phyloP scores from a whole-genome alignment of 331 rosid genomes.

The Quercus tomentella region DNA sequence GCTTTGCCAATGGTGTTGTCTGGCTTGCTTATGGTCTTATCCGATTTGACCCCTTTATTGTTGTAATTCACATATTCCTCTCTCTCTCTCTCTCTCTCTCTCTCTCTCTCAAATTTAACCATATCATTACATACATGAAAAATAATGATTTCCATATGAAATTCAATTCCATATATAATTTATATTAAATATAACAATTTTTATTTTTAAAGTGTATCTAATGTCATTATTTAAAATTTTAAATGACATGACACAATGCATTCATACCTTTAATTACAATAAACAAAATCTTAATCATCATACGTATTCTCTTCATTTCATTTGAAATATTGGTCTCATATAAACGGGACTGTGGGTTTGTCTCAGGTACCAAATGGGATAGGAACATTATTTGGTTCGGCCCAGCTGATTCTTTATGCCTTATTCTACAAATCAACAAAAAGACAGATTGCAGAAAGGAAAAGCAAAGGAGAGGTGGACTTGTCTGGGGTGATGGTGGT shows the following conservation, averaged over 20 bases:
- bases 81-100: background rate
- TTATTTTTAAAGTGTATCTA: no score
- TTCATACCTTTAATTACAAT: no score
- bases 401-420: conserved; percentile 67
- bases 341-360: background rate
- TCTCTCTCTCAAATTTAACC: no score
- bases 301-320: no score
- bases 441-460: conserved; percentile 47
- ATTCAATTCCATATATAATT: background rate
- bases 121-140: background rate
- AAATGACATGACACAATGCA: background rate
- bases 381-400: conserved; percentile 50
- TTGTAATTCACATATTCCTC: conserved; percentile 27
- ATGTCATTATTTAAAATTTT: no score
- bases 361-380: conserved; percentile 84
- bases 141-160: background rate
- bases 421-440: conserved; percentile 72
- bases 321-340: background rate
- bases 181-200: no score
- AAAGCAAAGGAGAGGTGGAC: conserved; percentile 29
- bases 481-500: conserved; percentile 39
- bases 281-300: no score
- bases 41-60: conserved; percentile 70
- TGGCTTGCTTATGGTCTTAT: conserved; percentile 80
- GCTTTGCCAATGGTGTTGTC: conserved; percentile 64